Evolutionary conservation across 371 early-diverging fungal genomes (phyloP), one percentile per base, ranked within the genome.

Genomic region (Globomyces sp.): DNA sequence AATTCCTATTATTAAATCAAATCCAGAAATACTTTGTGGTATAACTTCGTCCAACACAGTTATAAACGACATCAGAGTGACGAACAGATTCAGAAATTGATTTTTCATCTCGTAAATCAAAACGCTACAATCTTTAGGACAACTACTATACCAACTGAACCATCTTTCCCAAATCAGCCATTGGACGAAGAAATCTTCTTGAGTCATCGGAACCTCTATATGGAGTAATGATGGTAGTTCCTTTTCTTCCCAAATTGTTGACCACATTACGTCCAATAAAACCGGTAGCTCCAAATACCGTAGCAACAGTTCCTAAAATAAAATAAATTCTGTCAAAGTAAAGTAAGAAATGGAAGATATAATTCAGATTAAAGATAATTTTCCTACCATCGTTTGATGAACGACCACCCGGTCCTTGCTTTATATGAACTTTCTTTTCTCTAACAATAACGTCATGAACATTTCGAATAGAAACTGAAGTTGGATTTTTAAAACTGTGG

Each of bases 251-350:
- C 74, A 96, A 86, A 69, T 89, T 89, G 75, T 89, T 88, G 50
- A 96, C 92, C 53, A 98, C 79, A 71, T 96, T 96, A 57, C 97
- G 90, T 59, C 96, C 97, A 41, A 96, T 83, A 79, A 95, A 96
- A 53, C 98, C 98, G 51, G 93, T 95, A 79, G 90, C 89, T 41
- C 98, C 98, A 77, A 96, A 95, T 11, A 96, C 97, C 36, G 98
- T 98, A 46, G 91, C 93, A 46, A 88, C 86, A 71, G 92, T 91
- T 24, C 96, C 97, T 74, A 69, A 6, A 13, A 46, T 61, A 43
- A 61, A 13, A 45, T 45, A 41, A 24, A 4, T 57, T 5, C 42
- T 4, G 58, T 24, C 24, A 24, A 24, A 24, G 24, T 24, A 24
- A 24, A 24, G 24, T 24, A 24, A 24, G 24, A 24, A 24, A 24